Conservation (phyloP, 176 grass and related monocot genomes). For the Ananas comosus region DNA sequence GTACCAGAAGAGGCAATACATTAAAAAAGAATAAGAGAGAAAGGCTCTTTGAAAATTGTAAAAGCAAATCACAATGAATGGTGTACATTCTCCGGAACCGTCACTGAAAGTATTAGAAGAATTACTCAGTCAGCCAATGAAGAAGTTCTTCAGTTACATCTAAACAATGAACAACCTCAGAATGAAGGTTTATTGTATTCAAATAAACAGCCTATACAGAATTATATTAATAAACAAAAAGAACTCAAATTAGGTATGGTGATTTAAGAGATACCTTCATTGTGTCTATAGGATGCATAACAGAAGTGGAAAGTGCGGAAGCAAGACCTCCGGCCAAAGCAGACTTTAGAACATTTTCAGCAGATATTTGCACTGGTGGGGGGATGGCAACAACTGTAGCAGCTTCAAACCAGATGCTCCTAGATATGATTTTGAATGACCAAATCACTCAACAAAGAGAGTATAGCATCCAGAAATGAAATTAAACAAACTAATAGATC, state of each 20-base stretch:
- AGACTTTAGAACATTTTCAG: conserved; percentile 78
- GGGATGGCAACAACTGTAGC: conserved; percentile 81
- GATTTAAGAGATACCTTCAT: conserved; percentile 60
- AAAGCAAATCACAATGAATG: no score
- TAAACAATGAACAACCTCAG: no score
- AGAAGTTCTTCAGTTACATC: no score
- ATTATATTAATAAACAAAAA: background rate
- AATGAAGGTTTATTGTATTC: no score
- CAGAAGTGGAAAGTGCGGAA: conserved; percentile 80
- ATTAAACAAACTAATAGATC: background rate
- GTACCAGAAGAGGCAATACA: no score
- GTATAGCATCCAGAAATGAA: background rate
- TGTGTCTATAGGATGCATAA: conserved; percentile 89
- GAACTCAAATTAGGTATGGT: conserved; percentile 9
- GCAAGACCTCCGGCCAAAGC: conserved; percentile 97
- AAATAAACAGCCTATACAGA: no score
- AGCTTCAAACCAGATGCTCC: conserved; percentile 99
- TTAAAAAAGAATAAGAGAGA: no score
- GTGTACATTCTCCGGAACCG: no score
- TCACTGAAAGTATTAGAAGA: no score
- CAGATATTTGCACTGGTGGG: conserved; percentile 80
- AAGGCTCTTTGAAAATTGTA: no score
- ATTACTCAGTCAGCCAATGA: no score
- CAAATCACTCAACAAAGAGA: background rate
- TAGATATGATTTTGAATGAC: conserved; percentile 30